Evolutionary conservation across 148 eudicot species (phyloP).

Genomic region (Rhododendron griersonianum): DNA sequence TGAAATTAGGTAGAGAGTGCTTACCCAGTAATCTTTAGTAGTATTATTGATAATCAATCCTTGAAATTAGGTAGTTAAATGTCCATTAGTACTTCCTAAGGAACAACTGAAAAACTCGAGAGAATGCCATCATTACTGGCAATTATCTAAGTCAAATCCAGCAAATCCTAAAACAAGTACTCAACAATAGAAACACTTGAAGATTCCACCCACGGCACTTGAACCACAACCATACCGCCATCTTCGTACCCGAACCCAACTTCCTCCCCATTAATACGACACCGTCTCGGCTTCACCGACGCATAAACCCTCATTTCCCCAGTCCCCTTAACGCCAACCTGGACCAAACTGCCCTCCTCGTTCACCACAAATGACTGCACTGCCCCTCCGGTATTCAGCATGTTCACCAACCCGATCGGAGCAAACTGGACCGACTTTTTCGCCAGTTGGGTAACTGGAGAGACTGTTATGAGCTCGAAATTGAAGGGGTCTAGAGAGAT

Average conservation of each 20-base stretch:
- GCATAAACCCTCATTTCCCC: conserved; percentile 61
- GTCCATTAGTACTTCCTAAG: neutral
- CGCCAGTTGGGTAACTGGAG: conserved; percentile 42
- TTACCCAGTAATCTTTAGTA: neutral
- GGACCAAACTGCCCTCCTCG: conserved; percentile 29
- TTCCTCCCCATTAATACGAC: conserved; percentile 38
- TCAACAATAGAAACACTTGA: conserved; percentile 35
- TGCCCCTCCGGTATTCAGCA: conserved; percentile 68
- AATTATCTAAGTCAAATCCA: neutral
- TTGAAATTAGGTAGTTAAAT: neutral
- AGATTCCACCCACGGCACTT: conserved; percentile 45
- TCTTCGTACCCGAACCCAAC: conserved; percentile 41
- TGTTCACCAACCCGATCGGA: conserved; percentile 61
- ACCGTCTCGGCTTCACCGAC: conserved; percentile 43
- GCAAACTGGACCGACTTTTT: conserved; percentile 49
- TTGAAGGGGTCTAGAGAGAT: conserved; percentile 64
- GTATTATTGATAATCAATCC: neutral
- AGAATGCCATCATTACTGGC: neutral
- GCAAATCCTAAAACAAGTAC: conserved; percentile 33
- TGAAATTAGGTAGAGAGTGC: neutral
- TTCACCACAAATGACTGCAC: conserved; percentile 37
- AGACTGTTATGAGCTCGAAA: conserved; percentile 72
- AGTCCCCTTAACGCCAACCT: conserved; percentile 52
- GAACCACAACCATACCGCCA: conserved; percentile 32
- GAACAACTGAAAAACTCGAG: neutral